A percentile compares a stretch with the other conserved stretches of the same genome.
Evolutionary conservation across 768 basidiomycete genomes (phyloP).

Genomic region (Psilocybe cubensis): DNA sequence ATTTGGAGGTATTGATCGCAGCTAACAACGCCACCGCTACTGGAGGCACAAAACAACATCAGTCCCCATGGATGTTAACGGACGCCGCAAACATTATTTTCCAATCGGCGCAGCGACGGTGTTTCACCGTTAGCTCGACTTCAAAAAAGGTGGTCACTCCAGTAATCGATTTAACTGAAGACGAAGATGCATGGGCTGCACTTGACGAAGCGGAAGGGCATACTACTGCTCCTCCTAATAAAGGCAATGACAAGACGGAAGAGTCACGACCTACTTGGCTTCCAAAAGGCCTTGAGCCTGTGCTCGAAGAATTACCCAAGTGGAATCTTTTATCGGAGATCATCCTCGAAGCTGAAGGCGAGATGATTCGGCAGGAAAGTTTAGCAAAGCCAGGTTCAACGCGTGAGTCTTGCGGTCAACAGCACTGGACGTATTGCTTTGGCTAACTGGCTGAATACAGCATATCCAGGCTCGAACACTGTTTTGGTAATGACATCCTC

Average conservation of each 20-base stretch:
- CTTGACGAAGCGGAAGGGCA: slow-evolving; percentile 63
- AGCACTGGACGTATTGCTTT: too few relatives aligned
- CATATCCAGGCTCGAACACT: slow-evolving; percentile 63
- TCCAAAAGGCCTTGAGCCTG: slow-evolving; percentile 78
- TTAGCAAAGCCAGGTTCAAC: slow-evolving; percentile 27
- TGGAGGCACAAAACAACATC: slow-evolving; percentile 65
- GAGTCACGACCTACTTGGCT: slow-evolving; percentile 58
- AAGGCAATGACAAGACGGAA: slow-evolving; percentile 22
- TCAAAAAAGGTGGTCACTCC: slow-evolving; percentile 22
- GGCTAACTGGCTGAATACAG: too few relatives aligned
- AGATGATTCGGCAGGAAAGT: slow-evolving; percentile 67
- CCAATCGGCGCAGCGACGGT: slow-evolving; percentile 77
- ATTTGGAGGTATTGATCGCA: slow-evolving; percentile 85
- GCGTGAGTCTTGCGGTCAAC: slow-evolving; percentile 19
- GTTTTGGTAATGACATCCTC: slow-evolving; percentile 91
- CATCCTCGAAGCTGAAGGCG: slow-evolving; percentile 88
- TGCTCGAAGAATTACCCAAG: slow-evolving; percentile 94
- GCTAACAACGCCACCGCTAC: slow-evolving; percentile 49
- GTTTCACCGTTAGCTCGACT: slow-evolving; percentile 56
- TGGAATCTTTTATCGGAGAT: slow-evolving; percentile 89
- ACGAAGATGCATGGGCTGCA: slow-evolving; percentile 78
- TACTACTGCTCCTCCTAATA: slow-evolving; percentile 1
- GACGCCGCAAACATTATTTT: slow-evolving; percentile 91
- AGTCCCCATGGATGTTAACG: slow-evolving; percentile 89
- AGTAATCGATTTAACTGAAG: slow-evolving; percentile 50